Evolutionary conservation across 2,329 filamentous ascomycete species (phyloP), one percentile per base, ranked within the genome.

Genomic region (Exophiala sp.): DNA sequence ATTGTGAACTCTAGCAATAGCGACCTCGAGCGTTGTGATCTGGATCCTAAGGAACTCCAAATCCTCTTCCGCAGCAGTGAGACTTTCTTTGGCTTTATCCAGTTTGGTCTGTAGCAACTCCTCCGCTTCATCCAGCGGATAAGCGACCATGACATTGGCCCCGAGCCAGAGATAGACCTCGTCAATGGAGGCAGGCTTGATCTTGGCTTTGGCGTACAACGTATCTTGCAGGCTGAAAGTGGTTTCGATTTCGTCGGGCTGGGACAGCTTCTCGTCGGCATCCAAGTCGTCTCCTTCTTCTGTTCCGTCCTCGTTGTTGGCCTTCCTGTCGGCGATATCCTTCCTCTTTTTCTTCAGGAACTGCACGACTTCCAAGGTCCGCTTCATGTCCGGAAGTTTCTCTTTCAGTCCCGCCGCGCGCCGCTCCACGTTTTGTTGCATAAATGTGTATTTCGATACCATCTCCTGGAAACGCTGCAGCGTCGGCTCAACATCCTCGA

Each of bases 111-210:
- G 73, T 48, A 98, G 75, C 59, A 98, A 77, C 37, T 76, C 74
- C 70, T 91, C 82, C 0, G 93, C 93, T 70, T 97, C 93, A 13
- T 82, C 79, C 56, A 97, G 83, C 2, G 90, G 88, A 66, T 98
- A 98, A 43, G 93, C 82, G 52, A 98, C 76, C 93, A 98, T 98
- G 41, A 97, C 90, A 63, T 98, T 98, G 50, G 93, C 91, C 27
- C 93, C 93, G n/a, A 98, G 78, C 93, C 93, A 98, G 46, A 98
- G 77, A 65, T 95, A 95, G 10, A 98, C 91, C 66, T 98, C 91
- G 6, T 95, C 68, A 1, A 69, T 66, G 43, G 70, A 82, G 0
- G 87, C 88, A 1, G 85, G 81, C 18, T 85, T 82, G 48, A 97
- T 81, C 38, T 82, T 78, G 10, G 93, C 93, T 67, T 89, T 93